Conservation (phyloP, 1,284 basidiomycete genomes). For the Leccinum pallidistipes region DNA sequence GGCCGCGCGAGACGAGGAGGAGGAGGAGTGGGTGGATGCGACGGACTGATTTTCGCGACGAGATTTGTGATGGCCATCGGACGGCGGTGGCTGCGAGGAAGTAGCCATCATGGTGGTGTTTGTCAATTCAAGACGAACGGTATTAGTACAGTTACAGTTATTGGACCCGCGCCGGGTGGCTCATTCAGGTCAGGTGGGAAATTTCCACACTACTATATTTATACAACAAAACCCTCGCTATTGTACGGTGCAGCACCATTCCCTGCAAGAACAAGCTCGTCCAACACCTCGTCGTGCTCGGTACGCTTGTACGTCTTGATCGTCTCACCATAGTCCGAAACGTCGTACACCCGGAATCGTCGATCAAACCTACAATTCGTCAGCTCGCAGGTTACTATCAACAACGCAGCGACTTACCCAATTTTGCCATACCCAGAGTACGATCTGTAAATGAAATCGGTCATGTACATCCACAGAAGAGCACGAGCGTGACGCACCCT, state of each 20-base stretch:
- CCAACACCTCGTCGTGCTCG: constrained; percentile 69
- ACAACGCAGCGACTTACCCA: constrained; percentile 46
- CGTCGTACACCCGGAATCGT: constrained; percentile 83
- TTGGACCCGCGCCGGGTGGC: background rate
- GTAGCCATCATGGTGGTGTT: constrained; percentile 16
- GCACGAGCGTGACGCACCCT: constrained; percentile 47
- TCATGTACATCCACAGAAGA: background rate
- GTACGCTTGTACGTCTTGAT: constrained; percentile 90
- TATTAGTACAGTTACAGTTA: too few relatives aligned
- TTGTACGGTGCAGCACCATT: constrained; percentile 41
- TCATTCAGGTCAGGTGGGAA: background rate
- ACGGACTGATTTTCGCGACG: constrained; percentile 48
- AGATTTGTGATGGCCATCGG: constrained; percentile 42
- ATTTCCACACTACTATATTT: background rate
- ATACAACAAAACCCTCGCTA: constrained; percentile 1
- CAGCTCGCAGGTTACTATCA: background rate
- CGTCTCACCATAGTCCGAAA: constrained; percentile 87
- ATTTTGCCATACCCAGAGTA: constrained; percentile 84
- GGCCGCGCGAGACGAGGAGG: constrained; percentile 31
- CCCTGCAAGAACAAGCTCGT: constrained; percentile 64
- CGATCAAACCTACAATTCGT: constrained; percentile 67
- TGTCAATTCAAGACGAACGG: background rate
- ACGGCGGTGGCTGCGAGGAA: constrained; percentile 16
- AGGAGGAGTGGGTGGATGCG: constrained; percentile 39
- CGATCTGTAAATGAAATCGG: constrained; percentile 45